These are phyloP conservation scores for Xylaria multiplex DNA, from an alignment of 2,329 filamentous ascomycete species.

Conservation along the genomic window DNA sequence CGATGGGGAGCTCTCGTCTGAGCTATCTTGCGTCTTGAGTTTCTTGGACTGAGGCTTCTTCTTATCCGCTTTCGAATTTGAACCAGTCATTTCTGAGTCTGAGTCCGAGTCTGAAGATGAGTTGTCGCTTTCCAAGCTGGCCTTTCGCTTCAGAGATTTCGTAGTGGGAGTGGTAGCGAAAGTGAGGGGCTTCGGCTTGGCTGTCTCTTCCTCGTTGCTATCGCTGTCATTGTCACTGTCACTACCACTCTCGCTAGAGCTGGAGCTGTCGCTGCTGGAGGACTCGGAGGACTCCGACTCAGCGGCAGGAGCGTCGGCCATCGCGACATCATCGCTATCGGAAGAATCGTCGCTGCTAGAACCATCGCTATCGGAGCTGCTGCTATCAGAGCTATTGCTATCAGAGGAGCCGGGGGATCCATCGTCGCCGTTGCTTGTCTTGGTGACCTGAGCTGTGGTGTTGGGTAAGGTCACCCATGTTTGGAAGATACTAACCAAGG, in stretches of 20 bases:
- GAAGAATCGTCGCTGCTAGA: constrained; percentile 46
- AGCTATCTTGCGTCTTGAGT: constrained; percentile 52
- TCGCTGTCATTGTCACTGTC: constrained; percentile 51
- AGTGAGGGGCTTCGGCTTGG: constrained; percentile 37
- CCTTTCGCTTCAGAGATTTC: constrained; percentile 64
- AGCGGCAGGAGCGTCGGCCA: constrained; percentile 56
- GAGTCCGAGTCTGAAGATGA: constrained; percentile 52
- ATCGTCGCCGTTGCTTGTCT: constrained; percentile 47
- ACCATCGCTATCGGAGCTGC: constrained; percentile 44
- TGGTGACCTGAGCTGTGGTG: constrained; percentile 41
- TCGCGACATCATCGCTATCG: constrained; percentile 56
- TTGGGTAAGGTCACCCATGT: constrained; percentile 58
- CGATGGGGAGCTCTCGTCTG: constrained; percentile 52
- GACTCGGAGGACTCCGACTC: constrained; percentile 44
- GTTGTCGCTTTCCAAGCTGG: constrained; percentile 54
- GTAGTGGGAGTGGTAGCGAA: constrained; percentile 46
- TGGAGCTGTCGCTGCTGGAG: constrained; percentile 49
- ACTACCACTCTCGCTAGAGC: constrained; percentile 48
- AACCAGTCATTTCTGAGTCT: constrained; percentile 50
- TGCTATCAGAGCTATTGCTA: constrained; percentile 14
- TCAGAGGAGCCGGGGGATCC: constrained; percentile 47
- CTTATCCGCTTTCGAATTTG: constrained; percentile 53
- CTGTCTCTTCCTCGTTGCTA: constrained; percentile 48
- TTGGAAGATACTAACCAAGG: constrained; percentile 62
- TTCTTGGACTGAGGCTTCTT: constrained; percentile 59